A percentile compares a stretch with the other conserved stretches of the same genome.
These are phyloP conservation scores for Trypanosomatidae sp. DNA, from an alignment of 208 protist genomes.

Conservation along the genomic window DNA sequence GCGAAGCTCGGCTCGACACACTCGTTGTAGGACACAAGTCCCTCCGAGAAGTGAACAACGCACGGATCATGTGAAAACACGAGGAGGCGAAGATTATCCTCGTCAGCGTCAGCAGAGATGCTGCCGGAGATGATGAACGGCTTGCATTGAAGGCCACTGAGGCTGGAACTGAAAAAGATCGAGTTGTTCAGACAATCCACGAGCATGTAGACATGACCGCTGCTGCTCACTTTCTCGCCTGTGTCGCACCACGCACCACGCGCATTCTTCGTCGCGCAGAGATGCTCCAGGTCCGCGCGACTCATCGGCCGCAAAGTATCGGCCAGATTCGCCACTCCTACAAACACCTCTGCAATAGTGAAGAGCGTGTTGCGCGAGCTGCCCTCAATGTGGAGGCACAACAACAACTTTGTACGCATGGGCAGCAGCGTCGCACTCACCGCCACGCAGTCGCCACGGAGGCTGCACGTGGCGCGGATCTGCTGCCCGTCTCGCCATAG, in stretches of 20 bases:
- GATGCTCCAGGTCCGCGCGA: constrained; percentile 59
- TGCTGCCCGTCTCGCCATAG: constrained; percentile 67
- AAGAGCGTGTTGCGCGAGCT: constrained; percentile 28
- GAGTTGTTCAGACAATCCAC: constrained; percentile 62
- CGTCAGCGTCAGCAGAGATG: constrained; percentile 38
- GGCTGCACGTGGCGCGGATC: constrained; percentile 25
- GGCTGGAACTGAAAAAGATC: constrained; percentile 65
- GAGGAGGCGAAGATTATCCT: constrained; percentile 53
- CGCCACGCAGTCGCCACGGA: constrained; percentile 57
- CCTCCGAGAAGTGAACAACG: constrained; percentile 41
- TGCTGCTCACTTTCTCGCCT: constrained; percentile 42
- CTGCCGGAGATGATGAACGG: constrained; percentile 73
- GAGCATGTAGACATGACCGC: constrained; percentile 51
- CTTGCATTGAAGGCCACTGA: constrained; percentile 55
- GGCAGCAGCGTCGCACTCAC: constrained; percentile 69
- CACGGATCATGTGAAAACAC: constrained; percentile 76
- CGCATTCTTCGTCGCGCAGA: constrained; percentile 52
- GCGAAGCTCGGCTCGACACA: constrained; percentile 49
- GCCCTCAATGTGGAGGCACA: constrained; percentile 47
- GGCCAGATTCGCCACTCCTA: constrained; percentile 71
- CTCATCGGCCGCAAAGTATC: constrained; percentile 42
- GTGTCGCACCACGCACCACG: constrained; percentile 87
- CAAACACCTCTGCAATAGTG: constrained; percentile 56
- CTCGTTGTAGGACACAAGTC: constrained; percentile 53
- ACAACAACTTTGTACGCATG: constrained; percentile 49